Evolutionary conservation across 805 yeast species (phyloP).

Genomic region (Suhomyces pyralidae): DNA sequence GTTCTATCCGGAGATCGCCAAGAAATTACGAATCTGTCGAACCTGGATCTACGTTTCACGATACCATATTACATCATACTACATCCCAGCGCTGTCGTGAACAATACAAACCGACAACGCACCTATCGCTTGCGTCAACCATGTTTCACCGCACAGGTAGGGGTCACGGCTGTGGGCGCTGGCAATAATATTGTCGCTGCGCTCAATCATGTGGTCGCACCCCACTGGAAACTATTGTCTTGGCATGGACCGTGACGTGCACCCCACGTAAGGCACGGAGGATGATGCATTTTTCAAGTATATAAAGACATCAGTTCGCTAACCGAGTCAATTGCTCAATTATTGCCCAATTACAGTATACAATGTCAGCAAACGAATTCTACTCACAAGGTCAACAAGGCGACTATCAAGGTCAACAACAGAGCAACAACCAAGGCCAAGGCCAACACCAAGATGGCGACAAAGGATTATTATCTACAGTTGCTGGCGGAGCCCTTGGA

Average conservation of each 20-base stretch:
- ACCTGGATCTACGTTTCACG: background rate
- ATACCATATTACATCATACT: background rate
- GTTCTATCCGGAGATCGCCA: background rate
- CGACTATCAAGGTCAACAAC: slow-evolving; percentile 11
- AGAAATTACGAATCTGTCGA: background rate
- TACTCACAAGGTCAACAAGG: slow-evolving; percentile 25
- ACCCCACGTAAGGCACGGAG: background rate
- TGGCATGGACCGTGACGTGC: background rate
- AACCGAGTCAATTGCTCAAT: background rate
- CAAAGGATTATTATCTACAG: slow-evolving; percentile 23
- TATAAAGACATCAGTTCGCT: background rate
- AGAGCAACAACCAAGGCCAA: slow-evolving; percentile 5
- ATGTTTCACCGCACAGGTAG: background rate
- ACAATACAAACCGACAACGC: background rate
- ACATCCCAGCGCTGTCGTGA: background rate
- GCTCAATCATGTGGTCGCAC: background rate
- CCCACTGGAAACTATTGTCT: too few species aligned
- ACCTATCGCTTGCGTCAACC: background rate
- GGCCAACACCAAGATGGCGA: slow-evolving; percentile 22
- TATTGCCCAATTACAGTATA: background rate
- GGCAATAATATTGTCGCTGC: background rate
- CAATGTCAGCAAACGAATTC: slow-evolving; percentile 29
- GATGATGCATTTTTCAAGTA: background rate
- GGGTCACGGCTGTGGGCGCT: background rate
- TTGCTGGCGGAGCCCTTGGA: slow-evolving; percentile 32